These are phyloP conservation scores for Epichloe scottii DNA, from an alignment of 2,329 filamentous ascomycete genomes.

Conservation along the genomic window DNA sequence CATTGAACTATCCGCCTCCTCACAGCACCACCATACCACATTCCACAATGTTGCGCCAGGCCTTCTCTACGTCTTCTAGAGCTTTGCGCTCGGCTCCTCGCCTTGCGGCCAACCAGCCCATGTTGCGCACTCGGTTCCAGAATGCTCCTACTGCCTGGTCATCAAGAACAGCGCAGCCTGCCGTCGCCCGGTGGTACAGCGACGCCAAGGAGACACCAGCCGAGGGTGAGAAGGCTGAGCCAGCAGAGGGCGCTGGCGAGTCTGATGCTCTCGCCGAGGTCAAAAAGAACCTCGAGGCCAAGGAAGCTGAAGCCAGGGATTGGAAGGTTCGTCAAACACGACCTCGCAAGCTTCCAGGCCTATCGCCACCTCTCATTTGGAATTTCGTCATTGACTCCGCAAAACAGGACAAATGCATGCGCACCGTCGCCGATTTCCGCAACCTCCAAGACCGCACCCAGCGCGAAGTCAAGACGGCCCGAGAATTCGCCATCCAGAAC, in stretches of 20 bases:
- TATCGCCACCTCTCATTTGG: neutral
- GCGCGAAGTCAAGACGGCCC: conserved; percentile 76
- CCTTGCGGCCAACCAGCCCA: conserved; percentile 21
- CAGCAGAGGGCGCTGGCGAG: conserved; percentile 16
- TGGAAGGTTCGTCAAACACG: conserved; percentile 56
- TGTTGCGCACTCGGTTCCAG: conserved; percentile 26
- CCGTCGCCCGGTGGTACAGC: conserved; percentile 34
- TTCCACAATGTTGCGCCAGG: conserved; percentile 33
- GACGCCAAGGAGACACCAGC: conserved; percentile 27
- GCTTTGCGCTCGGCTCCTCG: conserved; percentile 29
- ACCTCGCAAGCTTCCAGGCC: neutral
- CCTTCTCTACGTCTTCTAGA: conserved; percentile 29
- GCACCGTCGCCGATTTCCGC: conserved; percentile 89
- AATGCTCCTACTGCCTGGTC: conserved; percentile 23
- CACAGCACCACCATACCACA: conserved; percentile 3
- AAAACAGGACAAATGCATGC: conserved; percentile 79
- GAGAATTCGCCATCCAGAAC: conserved; percentile 88
- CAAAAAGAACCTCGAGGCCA: conserved; percentile 40
- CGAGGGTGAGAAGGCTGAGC: conserved; percentile 15
- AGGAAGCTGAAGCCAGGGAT: conserved; percentile 48
- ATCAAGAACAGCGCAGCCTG: conserved; percentile 24
- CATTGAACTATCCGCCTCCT: conserved; percentile 8
- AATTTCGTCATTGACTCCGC: neutral
- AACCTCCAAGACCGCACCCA: conserved; percentile 93
- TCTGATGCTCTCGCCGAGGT: conserved; percentile 28